Conservation (phyloP, 1,139 yeast species). For the Magnusiomyces tetraspermus region DNA sequence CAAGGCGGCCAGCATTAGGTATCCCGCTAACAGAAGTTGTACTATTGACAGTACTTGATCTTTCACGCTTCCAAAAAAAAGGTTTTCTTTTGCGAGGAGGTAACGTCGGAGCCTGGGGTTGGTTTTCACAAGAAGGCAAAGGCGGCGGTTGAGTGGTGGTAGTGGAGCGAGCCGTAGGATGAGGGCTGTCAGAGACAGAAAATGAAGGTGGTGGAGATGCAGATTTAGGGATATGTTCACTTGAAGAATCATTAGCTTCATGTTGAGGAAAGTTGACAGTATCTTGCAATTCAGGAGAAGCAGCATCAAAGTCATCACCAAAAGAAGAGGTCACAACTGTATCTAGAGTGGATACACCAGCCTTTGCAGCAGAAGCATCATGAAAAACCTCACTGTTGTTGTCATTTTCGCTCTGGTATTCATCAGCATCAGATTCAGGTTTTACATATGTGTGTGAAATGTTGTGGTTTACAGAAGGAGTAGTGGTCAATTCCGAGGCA, state of each 20-base stretch:
- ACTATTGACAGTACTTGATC: slow-evolving; percentile 31
- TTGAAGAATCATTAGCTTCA: background rate
- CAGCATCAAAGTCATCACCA: background rate
- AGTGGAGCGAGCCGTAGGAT: background rate
- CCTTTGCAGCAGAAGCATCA: slow-evolving; percentile 4
- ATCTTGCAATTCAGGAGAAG: background rate
- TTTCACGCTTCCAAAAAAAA: slow-evolving; percentile 32
- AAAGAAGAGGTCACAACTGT: background rate
- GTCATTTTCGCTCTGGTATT: too few relatives aligned
- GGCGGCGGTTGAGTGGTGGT: background rate
- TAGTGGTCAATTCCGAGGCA: background rate
- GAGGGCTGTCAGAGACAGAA: background rate
- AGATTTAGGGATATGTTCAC: background rate
- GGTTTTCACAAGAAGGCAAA: slow-evolving; percentile 14
- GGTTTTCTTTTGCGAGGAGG: slow-evolving; percentile 31
- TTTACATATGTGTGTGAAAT: background rate
- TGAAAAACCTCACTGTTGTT: slow-evolving; percentile 6
- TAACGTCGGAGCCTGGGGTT: slow-evolving; percentile 19
- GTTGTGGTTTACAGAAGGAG: background rate
- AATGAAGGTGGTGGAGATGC: background rate
- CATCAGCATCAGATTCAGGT: slow-evolving; percentile 1
- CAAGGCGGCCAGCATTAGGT: slow-evolving; percentile 27
- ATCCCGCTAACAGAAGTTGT: slow-evolving; percentile 15
- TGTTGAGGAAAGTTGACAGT: slow-evolving; percentile 4
- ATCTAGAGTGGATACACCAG: background rate